Base-by-base conservation (phyloP, 2,329 filamentous ascomycete species). In the Ophiocordyceps camponoti-rufipedis region DNA sequence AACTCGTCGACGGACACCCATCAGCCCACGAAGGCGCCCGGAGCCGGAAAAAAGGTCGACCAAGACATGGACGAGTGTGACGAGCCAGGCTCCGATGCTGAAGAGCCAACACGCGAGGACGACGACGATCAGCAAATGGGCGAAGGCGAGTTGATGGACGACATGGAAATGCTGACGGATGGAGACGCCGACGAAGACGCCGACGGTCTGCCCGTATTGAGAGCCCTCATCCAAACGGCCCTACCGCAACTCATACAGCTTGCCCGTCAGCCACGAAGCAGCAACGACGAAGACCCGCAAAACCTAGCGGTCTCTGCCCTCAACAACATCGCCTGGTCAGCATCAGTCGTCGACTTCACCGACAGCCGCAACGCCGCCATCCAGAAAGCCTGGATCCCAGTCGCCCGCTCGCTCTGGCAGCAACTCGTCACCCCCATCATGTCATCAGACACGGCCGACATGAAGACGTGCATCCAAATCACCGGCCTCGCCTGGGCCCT, bases 241-340 rank as follows among this genome's bases (percentile, higher is more conserved):
- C 50, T 66, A 42, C 60, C 62, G 7, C 55, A 71, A 48, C 58
- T 76, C 43, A 60, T 75, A 47, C 66, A 67, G 18, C 64, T 72
- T 18, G 60, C 66, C 32, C 62, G 61, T 45, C 57, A 61, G 11
- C 59, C 65, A 10, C 54, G 56, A 10, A 60, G 62, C 45, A 65
- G 68, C 18, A 64, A 68, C 29, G 54, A 61, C 14, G 56, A 66
- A 12, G 55, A 63, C 7, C 61, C 80, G 39, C 73, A 73, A 49
- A 58, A 59, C 18, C 68, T 71, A 51, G 72, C 78, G 16, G 60
- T 82, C 23, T 71, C 74, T 2, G 70, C 75, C 14, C 66, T 83
- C 48, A 80, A 75, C 64, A 82, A 82, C 59, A 72, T 82, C 45
- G 67, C 78, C 45, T 82, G 79, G 77, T 78, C 77, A 11, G 64